Evolutionary conservation across 345 rosid species (phyloP).

Genomic region (Linum lewisii): DNA sequence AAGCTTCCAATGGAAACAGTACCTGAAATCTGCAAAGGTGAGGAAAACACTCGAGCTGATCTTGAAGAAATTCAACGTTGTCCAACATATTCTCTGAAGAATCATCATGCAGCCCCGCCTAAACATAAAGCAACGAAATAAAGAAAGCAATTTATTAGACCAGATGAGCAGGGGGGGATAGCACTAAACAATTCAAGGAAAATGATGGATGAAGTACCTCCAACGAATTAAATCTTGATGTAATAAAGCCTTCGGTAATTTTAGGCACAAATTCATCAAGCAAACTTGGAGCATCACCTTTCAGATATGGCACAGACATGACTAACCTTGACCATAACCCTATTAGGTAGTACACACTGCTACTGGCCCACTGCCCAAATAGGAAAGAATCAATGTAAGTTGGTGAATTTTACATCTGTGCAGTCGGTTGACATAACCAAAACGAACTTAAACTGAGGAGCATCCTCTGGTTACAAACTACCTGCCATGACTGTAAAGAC

Average conservation of each 20-base stretch:
- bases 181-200: not conserved
- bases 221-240: conserved; percentile 87
- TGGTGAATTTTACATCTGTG: not conserved
- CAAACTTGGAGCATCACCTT: conserved; percentile 95
- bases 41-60: conserved; percentile 97
- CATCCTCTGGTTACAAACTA: conserved; percentile 9
- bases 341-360: conserved; percentile 94
- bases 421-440: not conserved
- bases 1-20: conserved; percentile 6
- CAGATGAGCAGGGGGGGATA: not conserved
- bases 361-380: conserved; percentile 91
- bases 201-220: conserved; percentile 45
- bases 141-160: not conserved
- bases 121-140: conserved; percentile 7
- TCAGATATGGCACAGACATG: conserved; percentile 84
- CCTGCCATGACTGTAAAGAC: conserved; percentile 99
- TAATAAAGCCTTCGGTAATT: conserved; percentile 89
- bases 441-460: not conserved
- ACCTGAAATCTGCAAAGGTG: conserved; percentile 99
- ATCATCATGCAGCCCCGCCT: conserved; percentile 84
- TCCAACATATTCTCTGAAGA: conserved; percentile 83
- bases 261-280: conserved; percentile 97
- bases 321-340: conserved; percentile 98
- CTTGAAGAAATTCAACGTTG: conserved; percentile 96
- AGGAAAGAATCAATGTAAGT: conserved; percentile 3